Percentiles rank a stretch among this genome's conserved stretches.
Evolutionary conservation across 208 protist genomes (phyloP).

Genomic region (Trypanosoma platydactyli): DNA sequence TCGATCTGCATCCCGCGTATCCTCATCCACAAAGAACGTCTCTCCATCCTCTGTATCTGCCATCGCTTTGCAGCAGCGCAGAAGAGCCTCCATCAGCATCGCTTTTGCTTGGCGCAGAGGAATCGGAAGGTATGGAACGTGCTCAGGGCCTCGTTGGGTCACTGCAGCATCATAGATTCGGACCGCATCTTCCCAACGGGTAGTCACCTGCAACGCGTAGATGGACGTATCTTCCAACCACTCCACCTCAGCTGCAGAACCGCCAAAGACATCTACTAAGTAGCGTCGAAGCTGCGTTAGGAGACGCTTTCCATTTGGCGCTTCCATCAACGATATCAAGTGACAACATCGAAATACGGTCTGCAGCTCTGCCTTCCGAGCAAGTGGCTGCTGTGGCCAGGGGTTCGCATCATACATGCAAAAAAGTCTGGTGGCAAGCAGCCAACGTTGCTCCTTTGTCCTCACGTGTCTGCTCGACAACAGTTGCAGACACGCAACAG

Average conservation of each 20-base stretch:
- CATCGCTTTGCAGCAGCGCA: slow-evolving; percentile 32
- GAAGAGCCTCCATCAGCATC: slow-evolving; percentile 43
- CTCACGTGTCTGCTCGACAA: slow-evolving; percentile 42
- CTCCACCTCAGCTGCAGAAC: slow-evolving; percentile 48
- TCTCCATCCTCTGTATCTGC: slow-evolving; percentile 7
- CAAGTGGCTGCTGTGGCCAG: slow-evolving; percentile 72
- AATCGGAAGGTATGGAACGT: slow-evolving; percentile 57
- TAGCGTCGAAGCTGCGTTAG: slow-evolving; percentile 29
- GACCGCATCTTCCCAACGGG: slow-evolving; percentile 41
- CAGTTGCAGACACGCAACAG: slow-evolving; percentile 73
- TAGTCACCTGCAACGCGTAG: slow-evolving; percentile 47
- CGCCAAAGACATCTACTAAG: slow-evolving; percentile 47
- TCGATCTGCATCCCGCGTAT: slow-evolving; percentile 32
- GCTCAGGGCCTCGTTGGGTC: slow-evolving; percentile 26
- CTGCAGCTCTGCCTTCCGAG: slow-evolving; percentile 70
- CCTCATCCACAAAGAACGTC: slow-evolving; percentile 55
- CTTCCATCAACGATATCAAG: slow-evolving; percentile 36
- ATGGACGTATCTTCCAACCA: slow-evolving; percentile 75
- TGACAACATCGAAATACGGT: slow-evolving; percentile 80
- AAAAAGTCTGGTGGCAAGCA: slow-evolving; percentile 38
- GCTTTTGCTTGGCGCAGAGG: slow-evolving; percentile 52
- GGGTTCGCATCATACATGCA: slow-evolving; percentile 58
- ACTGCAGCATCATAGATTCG: slow-evolving; percentile 47
- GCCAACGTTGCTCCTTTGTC: slow-evolving; percentile 29
- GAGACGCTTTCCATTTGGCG: slow-evolving; percentile 14